A percentile compares a stretch with the other conserved stretches of the same genome.
Evolutionary conservation across 2,329 filamentous ascomycete genomes (phyloP).

Genomic region (Fusarium mangiferae): DNA sequence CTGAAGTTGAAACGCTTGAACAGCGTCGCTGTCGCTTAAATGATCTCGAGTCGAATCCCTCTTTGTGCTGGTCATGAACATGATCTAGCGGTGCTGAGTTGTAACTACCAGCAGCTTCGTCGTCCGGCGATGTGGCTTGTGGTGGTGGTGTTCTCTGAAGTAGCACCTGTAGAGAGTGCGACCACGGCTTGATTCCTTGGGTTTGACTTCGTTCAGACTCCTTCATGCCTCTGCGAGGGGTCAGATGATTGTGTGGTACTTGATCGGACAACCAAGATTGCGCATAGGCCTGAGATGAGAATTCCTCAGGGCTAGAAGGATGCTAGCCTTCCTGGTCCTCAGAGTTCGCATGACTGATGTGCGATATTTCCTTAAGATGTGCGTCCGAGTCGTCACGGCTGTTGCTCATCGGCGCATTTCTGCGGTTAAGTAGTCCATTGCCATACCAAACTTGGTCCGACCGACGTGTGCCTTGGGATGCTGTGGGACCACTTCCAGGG

Average conservation of each 20-base stretch:
- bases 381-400: slow-evolving; percentile 22
- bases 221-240: not conserved
- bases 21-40: slow-evolving; percentile 14
- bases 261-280: slow-evolving; percentile 2
- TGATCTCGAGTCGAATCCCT: not conserved
- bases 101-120: not conserved
- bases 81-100: not conserved
- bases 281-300: not conserved
- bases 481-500: slow-evolving; percentile 5
- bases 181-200: slow-evolving; percentile 17
- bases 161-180: slow-evolving; percentile 30
- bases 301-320: slow-evolving; percentile 13
- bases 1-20: slow-evolving; percentile 7
- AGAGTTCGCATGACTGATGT: slow-evolving; percentile 13
- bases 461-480: slow-evolving; percentile 8
- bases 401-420: slow-evolving; percentile 8
- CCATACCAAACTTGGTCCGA: slow-evolving; percentile 17
- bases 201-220: not conserved
- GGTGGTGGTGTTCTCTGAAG: slow-evolving; percentile 35
- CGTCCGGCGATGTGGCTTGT: not conserved
- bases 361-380: slow-evolving; percentile 21
- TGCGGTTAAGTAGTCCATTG: slow-evolving; percentile 11
- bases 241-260: not conserved
- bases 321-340: slow-evolving; percentile 38
- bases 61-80: not conserved